These are phyloP conservation scores for Chrysanthemum makinoi DNA, from an alignment of 129 eudicot species.

Conservation along the genomic window DNA sequence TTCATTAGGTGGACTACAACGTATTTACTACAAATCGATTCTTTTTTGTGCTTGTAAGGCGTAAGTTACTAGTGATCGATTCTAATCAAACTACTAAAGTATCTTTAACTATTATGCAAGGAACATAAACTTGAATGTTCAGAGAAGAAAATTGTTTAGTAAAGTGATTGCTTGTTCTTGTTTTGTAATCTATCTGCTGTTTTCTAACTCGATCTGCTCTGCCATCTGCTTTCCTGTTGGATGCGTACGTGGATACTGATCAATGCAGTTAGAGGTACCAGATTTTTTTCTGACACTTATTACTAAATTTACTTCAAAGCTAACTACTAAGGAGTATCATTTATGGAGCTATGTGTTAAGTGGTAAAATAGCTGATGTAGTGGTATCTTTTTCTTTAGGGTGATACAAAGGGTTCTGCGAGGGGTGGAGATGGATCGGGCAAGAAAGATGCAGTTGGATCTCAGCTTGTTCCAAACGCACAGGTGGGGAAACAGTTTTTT, in stretches of 20 bases:
- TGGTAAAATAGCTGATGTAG: slow-evolving; percentile 12
- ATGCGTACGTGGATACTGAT: slow-evolving; percentile 13
- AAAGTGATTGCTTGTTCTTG: not conserved
- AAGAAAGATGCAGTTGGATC: slow-evolving; percentile 55
- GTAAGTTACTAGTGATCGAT: slow-evolving; percentile 4
- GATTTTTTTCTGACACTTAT: not conserved
- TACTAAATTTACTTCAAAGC: not conserved
- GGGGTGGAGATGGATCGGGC: slow-evolving; percentile 73
- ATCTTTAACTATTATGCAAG: not conserved
- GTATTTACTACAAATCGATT: not conserved
- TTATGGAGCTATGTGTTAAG: not conserved
- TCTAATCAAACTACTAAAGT: not conserved
- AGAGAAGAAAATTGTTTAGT: slow-evolving; percentile 7
- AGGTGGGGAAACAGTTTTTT: slow-evolving; percentile 39
- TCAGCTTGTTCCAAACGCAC: slow-evolving; percentile 63
- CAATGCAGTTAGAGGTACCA: slow-evolving; percentile 72
- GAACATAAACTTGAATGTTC: slow-evolving; percentile 3
- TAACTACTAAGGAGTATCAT: not conserved
- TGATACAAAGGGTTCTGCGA: slow-evolving; percentile 83
- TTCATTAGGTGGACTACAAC: not conserved
- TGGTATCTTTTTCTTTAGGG: slow-evolving; percentile 44
- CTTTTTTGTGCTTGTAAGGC: not conserved
- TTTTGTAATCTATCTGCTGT: slow-evolving; percentile 11
- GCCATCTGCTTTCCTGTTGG: slow-evolving; percentile 20
- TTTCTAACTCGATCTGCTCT: slow-evolving; percentile 27